Evolutionary conservation across 495 filamentous ascomycete genomes (phyloP), one percentile per base, ranked within the genome.

Genomic region (Daldinia concentrica): DNA sequence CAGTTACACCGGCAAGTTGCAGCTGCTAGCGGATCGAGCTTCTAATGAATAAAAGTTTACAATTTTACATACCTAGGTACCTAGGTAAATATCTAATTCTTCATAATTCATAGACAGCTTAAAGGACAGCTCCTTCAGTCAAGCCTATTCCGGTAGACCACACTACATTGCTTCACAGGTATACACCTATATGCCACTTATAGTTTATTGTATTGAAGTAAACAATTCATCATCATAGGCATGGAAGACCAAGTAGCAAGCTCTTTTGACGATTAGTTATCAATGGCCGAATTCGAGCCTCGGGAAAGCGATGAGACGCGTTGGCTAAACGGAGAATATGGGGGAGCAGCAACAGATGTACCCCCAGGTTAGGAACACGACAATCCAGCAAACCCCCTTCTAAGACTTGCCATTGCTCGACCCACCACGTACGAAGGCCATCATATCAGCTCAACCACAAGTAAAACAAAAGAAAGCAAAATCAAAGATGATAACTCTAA

Each of bases 1-100:
- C 11, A 51, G 64, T 73, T 68, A 68, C 70, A 68, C 24, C 26
- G 29, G 45, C 36, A 62, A 50, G 68, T 50, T 65, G 27, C 60
- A 48, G 61, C 55, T 37, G n/a, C 30, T n/a, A n/a, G 14, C 15
- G n/a, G 19, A 24, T 24, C 11, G n/a, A 48, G 19, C 19, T 22
- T 11, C 15, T 48, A 24, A 17, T 41, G 37, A 41, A 7, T 41
- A 7, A 15, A 41, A 41, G n/a, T 15, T 41, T 41, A 3, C 32
- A 36, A 36, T 36, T 36, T 36, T 36, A 36, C 11, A 34, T 32
- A 32, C 30, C 30, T 32, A 32, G 9, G 0, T 32, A 32, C 30
- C 30, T 32, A 29, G 24, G 24, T 26, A 29, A 5, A 5, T 29
- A 29, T 5, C 6, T 34, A 30, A 30, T 30, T 30, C 2, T 6